Conservation (phyloP, 2,329 filamentous ascomycete species). For the Pestalotiopsis sp. region DNA sequence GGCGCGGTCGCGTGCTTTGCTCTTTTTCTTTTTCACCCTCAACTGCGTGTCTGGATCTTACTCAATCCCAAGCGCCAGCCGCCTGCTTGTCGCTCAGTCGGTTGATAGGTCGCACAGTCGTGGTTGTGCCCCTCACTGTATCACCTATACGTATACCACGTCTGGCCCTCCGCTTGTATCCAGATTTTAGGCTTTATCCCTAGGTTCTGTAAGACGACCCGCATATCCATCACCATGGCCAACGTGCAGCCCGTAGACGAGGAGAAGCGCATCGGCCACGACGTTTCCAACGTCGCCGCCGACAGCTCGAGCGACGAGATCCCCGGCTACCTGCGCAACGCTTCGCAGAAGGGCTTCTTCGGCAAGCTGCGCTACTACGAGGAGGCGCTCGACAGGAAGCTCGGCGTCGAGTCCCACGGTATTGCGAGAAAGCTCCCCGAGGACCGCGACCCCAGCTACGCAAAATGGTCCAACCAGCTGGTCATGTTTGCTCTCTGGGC, state of each 20-base stretch:
- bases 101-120: neutral
- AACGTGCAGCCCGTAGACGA: conserved; percentile 1
- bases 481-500: conserved; percentile 57
- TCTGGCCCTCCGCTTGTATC: neutral
- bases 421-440: conserved; percentile 48
- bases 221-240: neutral
- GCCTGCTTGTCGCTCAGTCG: neutral
- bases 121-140: neutral
- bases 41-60: neutral
- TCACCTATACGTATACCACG: neutral
- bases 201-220: neutral
- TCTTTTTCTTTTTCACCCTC: neutral
- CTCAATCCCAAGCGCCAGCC: neutral
- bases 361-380: conserved; percentile 43
- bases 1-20: neutral
- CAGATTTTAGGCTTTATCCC: neutral
- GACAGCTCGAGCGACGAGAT: conserved; percentile 19
- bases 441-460: conserved; percentile 39
- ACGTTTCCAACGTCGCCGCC: conserved; percentile 3
- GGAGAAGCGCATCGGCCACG: conserved; percentile 6
- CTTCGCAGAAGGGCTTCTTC: conserved; percentile 31
- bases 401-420: conserved; percentile 50
- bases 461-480: conserved; percentile 39
- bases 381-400: conserved; percentile 23
- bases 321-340: neutral